These are phyloP conservation scores for Paramecium caudatum DNA, from an alignment of 73 alveolate species.

Conservation along the genomic window DNA sequence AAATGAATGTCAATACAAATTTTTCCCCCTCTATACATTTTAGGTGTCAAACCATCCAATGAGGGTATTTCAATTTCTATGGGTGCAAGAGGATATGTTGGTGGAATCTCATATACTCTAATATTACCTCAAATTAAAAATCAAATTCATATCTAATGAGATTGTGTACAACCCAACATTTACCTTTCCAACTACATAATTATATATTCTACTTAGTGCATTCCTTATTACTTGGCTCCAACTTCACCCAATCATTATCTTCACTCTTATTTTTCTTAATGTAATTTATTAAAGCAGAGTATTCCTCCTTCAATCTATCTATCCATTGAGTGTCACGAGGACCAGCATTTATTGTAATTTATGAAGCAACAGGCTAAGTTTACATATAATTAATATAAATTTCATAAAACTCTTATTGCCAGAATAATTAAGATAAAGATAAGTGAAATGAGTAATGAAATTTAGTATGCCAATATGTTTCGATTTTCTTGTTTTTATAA, in stretches of 20 bases:
- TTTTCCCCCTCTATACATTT: constrained; percentile 99
- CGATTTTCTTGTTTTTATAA: too few relatives aligned
- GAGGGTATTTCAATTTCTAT: constrained; percentile 97
- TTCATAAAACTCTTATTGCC: too few relatives aligned
- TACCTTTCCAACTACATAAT: constrained; percentile 90
- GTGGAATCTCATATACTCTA: constrained; percentile 83
- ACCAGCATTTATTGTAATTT: constrained; percentile 86
- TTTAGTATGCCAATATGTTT: too few relatives aligned
- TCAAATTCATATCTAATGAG: constrained; percentile 94
- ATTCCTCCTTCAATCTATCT: constrained; percentile 97
- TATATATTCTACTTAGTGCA: constrained; percentile 80
- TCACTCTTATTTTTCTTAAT: constrained; percentile 90
- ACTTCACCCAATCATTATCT: constrained; percentile 97
- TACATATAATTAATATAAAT: constrained; percentile 44
- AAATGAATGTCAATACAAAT: constrained; percentile 97
- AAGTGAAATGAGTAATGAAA: too few relatives aligned
- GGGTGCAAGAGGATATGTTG: constrained; percentile 97
- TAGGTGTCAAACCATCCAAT: constrained; percentile 98
- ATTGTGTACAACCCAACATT: constrained; percentile 97
- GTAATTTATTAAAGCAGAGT: constrained; percentile 92
- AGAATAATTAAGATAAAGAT: too few relatives aligned
- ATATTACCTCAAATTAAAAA: constrained; percentile 88
- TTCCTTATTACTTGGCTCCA: constrained; percentile 94
- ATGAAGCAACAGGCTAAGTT: not conserved
- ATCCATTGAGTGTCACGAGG: constrained; percentile 97